Base-by-base conservation (phyloP, 2,329 filamentous ascomycete genomes). In the Trichoderma sp. region DNA sequence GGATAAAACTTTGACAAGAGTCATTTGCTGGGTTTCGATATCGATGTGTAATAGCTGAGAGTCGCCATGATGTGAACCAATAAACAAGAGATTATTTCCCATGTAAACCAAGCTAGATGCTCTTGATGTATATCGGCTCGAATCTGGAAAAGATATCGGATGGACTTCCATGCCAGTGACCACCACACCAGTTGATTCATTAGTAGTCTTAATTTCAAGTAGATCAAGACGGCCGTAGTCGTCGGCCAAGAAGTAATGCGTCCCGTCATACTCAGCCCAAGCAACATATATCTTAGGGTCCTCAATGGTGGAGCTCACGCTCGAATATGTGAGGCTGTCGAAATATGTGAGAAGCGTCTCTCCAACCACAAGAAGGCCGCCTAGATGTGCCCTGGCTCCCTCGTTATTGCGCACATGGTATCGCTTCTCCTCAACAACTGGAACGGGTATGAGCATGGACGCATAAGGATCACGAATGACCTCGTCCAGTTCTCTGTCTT, bases 41-140 rank as follows among this genome's bases (percentile, higher is more conserved):
- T 83, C 87, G 36, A 91, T 85, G 67, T 88, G 85, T 58, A 96
- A 88, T 9, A 98, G 86, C 78, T 98, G 94, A 1, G 94, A 97
- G 80, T 99, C 93, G 43, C 95, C 95, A 76, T 96, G 92, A 79
- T 98, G 95, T 1, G 95, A 98, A 12, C 93, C 96, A 53, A 99
- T 86, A 79, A 97, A 98, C 13, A 98, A 85, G 61, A 92, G 84
- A 0, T 91, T 88, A 50, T 88, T 84, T 32, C 90, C 90, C 74
- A 98, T 85, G 78, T 97, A 96, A 0, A 97, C 90, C 57, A 99
- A 82, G 15, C 87, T 90, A 7, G 91, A 92, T 11, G 95, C 93
- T 75, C 93, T 88, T 15, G 94, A 93, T 0, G 92, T 95, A 32
- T 78, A 75, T 36, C 72, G 73, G 20, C 73, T 73, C 15, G 75